phyloP scores from a whole-genome alignment of 2,329 filamentous ascomycete species.

The Corinectria fuckeliana region DNA sequence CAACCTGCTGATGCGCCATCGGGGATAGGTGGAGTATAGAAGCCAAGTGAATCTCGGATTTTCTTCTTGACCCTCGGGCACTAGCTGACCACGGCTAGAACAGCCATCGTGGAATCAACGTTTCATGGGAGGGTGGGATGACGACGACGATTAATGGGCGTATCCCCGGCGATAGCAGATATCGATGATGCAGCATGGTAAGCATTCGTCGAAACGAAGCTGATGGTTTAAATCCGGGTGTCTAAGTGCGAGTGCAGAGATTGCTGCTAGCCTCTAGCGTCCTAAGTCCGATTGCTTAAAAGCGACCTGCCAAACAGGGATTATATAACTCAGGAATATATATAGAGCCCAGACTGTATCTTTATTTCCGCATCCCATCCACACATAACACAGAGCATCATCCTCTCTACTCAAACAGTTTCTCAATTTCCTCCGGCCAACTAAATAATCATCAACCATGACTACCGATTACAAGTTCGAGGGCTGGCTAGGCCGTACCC shows the following conservation, averaged over 20 bases:
- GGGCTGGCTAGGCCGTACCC: slow-evolving; percentile 54
- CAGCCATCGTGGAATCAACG: not conserved
- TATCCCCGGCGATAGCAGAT: not conserved
- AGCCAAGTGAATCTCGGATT: not conserved
- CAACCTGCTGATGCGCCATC: slow-evolving; percentile 17
- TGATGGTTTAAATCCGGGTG: no score
- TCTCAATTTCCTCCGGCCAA: no score
- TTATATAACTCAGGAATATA: not conserved
- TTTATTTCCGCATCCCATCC: not conserved
- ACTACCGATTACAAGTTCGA: slow-evolving; percentile 12
- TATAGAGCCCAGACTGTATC: not conserved
- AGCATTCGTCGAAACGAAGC: not conserved
- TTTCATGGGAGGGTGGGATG: slow-evolving; percentile 1
- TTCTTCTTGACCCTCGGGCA: not conserved
- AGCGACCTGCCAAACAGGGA: not conserved
- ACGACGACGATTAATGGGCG: not conserved
- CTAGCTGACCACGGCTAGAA: slow-evolving; percentile 7
- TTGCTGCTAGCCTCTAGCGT: not conserved
- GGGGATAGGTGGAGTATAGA: not conserved
- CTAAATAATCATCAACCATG: not conserved
- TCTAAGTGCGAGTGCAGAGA: not conserved
- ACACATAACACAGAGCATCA: not conserved
- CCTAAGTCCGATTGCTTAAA: slow-evolving; percentile 4
- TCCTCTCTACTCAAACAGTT: not conserved
- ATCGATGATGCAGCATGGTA: not conserved